Conservation (phyloP, 192 early-diverging fungal species). For the Dissophora globulifera region DNA sequence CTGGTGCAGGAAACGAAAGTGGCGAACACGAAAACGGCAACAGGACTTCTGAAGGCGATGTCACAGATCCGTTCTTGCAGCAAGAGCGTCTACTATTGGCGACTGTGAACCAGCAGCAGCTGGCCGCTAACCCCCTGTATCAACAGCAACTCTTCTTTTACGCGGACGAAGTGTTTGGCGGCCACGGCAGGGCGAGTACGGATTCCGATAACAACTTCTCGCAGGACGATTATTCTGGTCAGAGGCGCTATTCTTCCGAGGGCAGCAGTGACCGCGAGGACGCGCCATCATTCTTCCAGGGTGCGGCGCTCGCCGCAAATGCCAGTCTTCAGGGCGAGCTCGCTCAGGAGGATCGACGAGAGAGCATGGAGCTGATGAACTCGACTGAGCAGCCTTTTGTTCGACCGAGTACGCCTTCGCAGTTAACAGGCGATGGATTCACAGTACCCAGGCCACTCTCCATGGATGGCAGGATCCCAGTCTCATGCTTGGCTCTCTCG, state of each 20-base stretch:
- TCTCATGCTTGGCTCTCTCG: conserved; percentile 32
- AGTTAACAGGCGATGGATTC: conserved; percentile 1
- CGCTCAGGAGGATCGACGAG: conserved; percentile 27
- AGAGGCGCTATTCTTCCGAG: neutral
- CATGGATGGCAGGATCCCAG: conserved; percentile 25
- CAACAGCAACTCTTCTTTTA: conserved; percentile 49
- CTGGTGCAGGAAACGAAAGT: conserved; percentile 5
- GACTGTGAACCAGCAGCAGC: conserved; percentile 4
- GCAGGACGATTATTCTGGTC: neutral
- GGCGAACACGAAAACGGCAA: neutral
- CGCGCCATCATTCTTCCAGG: conserved; percentile 9
- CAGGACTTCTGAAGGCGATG: neutral
- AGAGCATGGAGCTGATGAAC: conserved; percentile 28
- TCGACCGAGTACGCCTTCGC: conserved; percentile 1
- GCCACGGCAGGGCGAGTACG: neutral
- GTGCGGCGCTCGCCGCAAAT: conserved; percentile 11
- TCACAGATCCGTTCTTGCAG: conserved; percentile 5
- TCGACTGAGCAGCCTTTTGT: neutral
- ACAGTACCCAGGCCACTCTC: conserved; percentile 1
- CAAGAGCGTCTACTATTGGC: conserved; percentile 29
- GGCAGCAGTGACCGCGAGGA: conserved; percentile 3
- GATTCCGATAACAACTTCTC: conserved; percentile 6
- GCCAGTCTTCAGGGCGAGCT: conserved; percentile 23
- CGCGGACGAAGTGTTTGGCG: conserved; percentile 28
- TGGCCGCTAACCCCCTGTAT: conserved; percentile 13